Evolutionary conservation across 345 rosid species (phyloP).

Genomic region (Aegle marmelos): DNA sequence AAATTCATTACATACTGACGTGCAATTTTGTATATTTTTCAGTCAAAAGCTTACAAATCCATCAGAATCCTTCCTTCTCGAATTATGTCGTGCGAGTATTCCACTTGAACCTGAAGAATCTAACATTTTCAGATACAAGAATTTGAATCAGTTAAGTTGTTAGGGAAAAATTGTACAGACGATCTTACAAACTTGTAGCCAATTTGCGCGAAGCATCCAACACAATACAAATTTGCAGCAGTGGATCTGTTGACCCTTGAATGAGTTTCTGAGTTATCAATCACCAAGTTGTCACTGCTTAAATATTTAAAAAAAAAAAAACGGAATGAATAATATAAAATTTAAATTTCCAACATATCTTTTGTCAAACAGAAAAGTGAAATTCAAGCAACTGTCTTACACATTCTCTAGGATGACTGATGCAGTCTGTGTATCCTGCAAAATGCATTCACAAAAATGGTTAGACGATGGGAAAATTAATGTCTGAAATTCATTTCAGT

Average conservation of each 20-base stretch:
- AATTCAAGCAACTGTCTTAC: neutral
- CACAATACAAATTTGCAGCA: neutral
- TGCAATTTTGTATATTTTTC: neutral
- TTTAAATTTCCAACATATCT: neutral
- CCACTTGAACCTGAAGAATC: neutral
- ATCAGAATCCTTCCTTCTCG: neutral
- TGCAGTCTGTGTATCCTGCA: neutral
- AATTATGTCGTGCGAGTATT: neutral
- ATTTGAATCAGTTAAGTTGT: neutral
- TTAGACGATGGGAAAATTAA: neutral
- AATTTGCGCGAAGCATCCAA: neutral
- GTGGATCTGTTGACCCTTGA: neutral
- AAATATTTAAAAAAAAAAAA: neutral
- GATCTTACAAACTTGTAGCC: neutral
- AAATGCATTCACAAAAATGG: neutral
- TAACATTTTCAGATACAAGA: neutral
- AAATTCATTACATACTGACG: no score
- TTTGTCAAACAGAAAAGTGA: neutral
- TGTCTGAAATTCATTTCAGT: no score
- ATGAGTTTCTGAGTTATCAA: neutral
- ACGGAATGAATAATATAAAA: neutral
- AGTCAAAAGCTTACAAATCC: neutral
- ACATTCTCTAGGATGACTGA: neutral
- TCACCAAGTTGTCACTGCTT: neutral
- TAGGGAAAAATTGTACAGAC: neutral